Evolutionary conservation across 768 basidiomycete species (phyloP).

Genomic region (Chalciporus pseudorubinellus): DNA sequence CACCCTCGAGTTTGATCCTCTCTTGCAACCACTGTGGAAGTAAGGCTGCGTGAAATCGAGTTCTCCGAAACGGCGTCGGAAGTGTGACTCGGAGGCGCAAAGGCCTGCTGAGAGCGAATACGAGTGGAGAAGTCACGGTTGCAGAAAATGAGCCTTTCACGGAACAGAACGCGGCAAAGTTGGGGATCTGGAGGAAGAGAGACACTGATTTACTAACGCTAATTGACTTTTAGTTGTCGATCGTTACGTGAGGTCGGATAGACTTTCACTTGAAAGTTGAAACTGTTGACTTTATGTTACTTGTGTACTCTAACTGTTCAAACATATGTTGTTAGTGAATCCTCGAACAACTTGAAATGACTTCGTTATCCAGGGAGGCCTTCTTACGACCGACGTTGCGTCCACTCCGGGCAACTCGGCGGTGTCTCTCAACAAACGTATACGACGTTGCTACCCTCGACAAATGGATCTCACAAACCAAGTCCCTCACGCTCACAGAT

Average conservation of each 20-base stretch:
- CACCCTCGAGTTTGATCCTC: no score
- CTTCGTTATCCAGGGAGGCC: neutral
- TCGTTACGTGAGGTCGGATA: neutral
- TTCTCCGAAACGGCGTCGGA: neutral
- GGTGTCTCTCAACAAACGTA: conserved; percentile 14
- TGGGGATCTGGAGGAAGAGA: neutral
- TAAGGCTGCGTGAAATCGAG: neutral
- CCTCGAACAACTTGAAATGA: neutral
- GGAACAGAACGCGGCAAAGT: neutral
- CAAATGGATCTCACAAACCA: conserved; percentile 52
- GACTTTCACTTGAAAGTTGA: no score
- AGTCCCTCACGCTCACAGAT: conserved; percentile 46
- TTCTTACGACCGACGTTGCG: neutral
- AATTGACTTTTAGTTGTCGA: neutral
- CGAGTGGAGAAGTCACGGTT: conserved; percentile 19
- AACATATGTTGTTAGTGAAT: no score
- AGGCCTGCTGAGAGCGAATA: conserved; percentile 23
- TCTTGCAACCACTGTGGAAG: neutral
- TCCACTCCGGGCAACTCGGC: neutral
- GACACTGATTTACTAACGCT: no score
- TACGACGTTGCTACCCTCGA: conserved; percentile 36
- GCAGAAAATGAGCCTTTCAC: conserved; percentile 4
- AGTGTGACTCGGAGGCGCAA: conserved; percentile 23
- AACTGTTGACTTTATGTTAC: no score
- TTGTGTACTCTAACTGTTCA: no score